A percentile compares a stretch with the other conserved stretches of the same genome.
phyloP scores from a whole-genome alignment of 1,284 basidiomycete genomes.

The Ustilago crameri region DNA sequence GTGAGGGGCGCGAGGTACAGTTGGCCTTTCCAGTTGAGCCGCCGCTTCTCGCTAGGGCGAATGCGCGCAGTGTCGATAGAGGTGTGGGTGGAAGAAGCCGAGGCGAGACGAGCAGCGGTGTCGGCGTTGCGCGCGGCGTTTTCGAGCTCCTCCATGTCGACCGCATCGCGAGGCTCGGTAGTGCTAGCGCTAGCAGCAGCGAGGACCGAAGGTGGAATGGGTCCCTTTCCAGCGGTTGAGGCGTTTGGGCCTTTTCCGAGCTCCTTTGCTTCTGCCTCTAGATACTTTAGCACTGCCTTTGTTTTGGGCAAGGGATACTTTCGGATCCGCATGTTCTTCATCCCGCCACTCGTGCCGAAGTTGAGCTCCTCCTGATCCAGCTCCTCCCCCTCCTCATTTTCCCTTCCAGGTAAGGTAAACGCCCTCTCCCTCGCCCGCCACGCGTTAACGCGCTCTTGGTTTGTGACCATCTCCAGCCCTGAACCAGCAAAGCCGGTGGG shows the following conservation, averaged over 20 bases:
- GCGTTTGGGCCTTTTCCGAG: constrained; percentile 30
- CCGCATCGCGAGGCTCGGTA: constrained; percentile 64
- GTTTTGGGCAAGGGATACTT: constrained; percentile 57
- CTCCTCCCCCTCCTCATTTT: constrained; percentile 70
- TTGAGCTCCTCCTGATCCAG: constrained; percentile 79
- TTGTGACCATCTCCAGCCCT: constrained; percentile 70
- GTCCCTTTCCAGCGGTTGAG: constrained; percentile 33
- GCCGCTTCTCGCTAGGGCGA: constrained; percentile 84
- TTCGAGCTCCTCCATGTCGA: constrained; percentile 54
- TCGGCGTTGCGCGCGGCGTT: constrained; percentile 46
- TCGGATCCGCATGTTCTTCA: constrained; percentile 38
- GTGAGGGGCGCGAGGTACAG: constrained; percentile 94
- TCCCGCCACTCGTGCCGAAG: constrained; percentile 71
- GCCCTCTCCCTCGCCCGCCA: constrained; percentile 41
- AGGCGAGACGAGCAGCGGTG: constrained; percentile 12
- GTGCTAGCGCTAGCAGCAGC: constrained; percentile 9
- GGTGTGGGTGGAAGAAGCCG: constrained; percentile 19
- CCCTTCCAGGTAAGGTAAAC: constrained; percentile 5
- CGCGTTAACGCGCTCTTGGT: constrained; percentile 73
- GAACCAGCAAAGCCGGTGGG: constrained; percentile 27
- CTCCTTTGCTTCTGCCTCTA: constrained; percentile 48
- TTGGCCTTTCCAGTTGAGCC: constrained; percentile 83
- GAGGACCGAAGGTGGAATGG: constrained; percentile 22
- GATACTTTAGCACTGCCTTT: constrained; percentile 43
- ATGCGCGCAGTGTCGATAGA: constrained; percentile 72